phyloP scores from a whole-genome alignment of 2,329 filamentous ascomycete species.

The Lachnellula subtilissima region DNA sequence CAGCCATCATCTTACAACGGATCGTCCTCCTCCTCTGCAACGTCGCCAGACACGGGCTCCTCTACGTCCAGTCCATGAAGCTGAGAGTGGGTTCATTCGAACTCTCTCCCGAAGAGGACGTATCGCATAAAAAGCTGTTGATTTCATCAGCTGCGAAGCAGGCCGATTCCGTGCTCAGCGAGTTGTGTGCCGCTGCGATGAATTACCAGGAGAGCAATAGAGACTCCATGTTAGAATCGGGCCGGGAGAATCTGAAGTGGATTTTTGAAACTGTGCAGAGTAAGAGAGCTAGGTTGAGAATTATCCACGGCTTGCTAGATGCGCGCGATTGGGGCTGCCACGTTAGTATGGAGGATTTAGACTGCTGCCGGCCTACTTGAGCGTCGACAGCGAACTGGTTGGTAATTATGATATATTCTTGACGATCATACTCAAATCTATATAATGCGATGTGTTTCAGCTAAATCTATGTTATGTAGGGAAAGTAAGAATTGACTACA shows the following conservation, averaged over 20 bases:
- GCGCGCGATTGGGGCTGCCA: background rate
- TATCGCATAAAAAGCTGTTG: background rate
- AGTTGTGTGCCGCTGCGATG: background rate
- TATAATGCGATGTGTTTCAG: too few species aligned
- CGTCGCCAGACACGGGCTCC: background rate
- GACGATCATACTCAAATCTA: too few species aligned
- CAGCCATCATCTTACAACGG: background rate
- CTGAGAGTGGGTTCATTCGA: background rate
- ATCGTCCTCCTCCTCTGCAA: background rate
- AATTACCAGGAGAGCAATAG: background rate
- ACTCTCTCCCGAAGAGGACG: background rate
- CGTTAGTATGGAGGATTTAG: background rate
- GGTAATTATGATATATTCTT: too few species aligned
- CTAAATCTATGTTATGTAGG: too few species aligned
- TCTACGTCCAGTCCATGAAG: background rate
- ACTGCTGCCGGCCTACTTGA: background rate
- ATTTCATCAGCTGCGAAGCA: background rate
- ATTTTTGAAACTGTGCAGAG: background rate
- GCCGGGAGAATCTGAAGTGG: background rate
- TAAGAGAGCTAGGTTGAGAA: background rate
- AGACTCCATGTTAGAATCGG: background rate
- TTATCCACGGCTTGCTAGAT: background rate
- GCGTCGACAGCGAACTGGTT: background rate
- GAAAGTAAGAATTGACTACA: too few species aligned
- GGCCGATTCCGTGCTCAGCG: background rate